These are phyloP conservation scores for Deinandra increscens DNA, from an alignment of 129 eudicot species.

Conservation along the genomic window DNA sequence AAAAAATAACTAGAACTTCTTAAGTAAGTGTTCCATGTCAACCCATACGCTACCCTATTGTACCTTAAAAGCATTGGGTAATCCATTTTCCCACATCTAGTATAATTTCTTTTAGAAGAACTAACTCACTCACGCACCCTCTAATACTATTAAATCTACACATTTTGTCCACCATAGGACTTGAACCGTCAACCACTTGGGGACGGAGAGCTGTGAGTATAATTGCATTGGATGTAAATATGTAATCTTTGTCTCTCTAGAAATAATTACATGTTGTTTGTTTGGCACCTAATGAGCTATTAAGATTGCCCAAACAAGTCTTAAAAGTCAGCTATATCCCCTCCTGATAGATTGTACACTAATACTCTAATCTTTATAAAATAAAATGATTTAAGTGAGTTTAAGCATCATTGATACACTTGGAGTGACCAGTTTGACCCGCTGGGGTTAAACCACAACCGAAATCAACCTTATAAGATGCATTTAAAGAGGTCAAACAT, in stretches of 20 bases:
- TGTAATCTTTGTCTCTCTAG: not conserved
- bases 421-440: not conserved
- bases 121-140: too few relatives aligned
- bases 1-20: not conserved
- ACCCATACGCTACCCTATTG: not conserved
- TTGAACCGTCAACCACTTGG: too few relatives aligned
- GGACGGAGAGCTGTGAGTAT: not conserved
- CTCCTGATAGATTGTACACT: not conserved
- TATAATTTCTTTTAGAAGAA: not conserved
- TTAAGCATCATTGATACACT: not conserved
- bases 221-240: not conserved
- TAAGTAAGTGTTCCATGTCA: not conserved
- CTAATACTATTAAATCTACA: too few relatives aligned
- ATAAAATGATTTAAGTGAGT: not conserved
- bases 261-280: not conserved
- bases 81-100: not conserved
- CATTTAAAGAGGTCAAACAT: not conserved
- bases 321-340: not conserved
- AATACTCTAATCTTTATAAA: not conserved
- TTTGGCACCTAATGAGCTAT: slow-evolving; percentile 3
- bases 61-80: not conserved
- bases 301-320: not conserved
- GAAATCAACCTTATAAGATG: not conserved
- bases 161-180: too few relatives aligned
- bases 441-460: not conserved